Evolutionary conservation across 2,329 filamentous ascomycete genomes (phyloP).

Genomic region (Fusarium verrucosum): DNA sequence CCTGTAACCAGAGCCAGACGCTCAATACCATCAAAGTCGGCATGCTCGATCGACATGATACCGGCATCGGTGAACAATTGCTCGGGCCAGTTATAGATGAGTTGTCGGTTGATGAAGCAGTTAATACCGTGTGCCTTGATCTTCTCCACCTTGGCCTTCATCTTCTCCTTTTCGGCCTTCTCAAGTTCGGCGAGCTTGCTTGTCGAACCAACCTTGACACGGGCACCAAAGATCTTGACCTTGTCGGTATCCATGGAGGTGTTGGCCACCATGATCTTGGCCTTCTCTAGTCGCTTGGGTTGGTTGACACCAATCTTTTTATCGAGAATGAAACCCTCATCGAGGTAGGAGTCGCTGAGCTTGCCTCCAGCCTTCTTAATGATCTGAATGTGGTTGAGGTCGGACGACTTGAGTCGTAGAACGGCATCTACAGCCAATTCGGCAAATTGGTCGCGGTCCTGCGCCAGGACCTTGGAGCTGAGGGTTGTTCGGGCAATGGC

Average conservation of each 20-base stretch:
- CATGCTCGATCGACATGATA: slow-evolving; percentile 98
- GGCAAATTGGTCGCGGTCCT: slow-evolving; percentile 93
- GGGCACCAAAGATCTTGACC: slow-evolving; percentile 98
- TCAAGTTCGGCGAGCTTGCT: slow-evolving; percentile 98
- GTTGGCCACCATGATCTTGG: slow-evolving; percentile 97
- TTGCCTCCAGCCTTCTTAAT: slow-evolving; percentile 99
- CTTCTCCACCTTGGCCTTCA: slow-evolving; percentile 98
- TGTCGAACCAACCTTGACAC: slow-evolving; percentile 95
- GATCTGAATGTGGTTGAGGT: slow-evolving; percentile 97
- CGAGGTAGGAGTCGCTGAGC: slow-evolving; percentile 95
- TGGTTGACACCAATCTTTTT: slow-evolving; percentile 99
- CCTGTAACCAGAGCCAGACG: slow-evolving; percentile 93
- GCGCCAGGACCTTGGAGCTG: slow-evolving; percentile 94
- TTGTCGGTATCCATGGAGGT: slow-evolving; percentile 99
- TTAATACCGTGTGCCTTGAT: slow-evolving; percentile 99
- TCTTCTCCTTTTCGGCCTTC: slow-evolving; percentile 98
- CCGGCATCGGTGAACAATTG: slow-evolving; percentile 98
- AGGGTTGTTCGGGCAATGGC: slow-evolving; percentile 94
- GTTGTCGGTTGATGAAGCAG: slow-evolving; percentile 98
- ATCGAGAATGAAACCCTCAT: slow-evolving; percentile 98
- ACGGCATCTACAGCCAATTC: slow-evolving; percentile 91
- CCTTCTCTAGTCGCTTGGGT: slow-evolving; percentile 95
- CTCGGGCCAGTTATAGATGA: slow-evolving; percentile 99
- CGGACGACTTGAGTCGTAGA: slow-evolving; percentile 86
- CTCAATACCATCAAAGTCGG: slow-evolving; percentile 98